These are phyloP conservation scores for Iberis pinnata DNA, from an alignment of 345 rosid genomes.

Conservation along the genomic window DNA sequence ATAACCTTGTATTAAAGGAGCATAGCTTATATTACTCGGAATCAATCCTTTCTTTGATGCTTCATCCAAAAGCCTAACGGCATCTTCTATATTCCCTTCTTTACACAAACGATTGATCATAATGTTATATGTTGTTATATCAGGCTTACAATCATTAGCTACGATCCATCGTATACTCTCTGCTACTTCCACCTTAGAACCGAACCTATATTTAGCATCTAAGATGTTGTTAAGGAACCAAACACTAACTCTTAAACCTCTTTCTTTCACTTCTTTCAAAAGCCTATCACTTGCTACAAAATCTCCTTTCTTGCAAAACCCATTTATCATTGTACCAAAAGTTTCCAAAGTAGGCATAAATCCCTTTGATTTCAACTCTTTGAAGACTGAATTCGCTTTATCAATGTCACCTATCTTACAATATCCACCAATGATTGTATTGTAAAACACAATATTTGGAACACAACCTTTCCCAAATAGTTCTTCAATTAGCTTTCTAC, in stretches of 20 bases:
- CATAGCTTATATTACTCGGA: slow-evolving; percentile 45
- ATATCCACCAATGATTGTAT: slow-evolving; percentile 64
- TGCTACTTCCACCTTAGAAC: slow-evolving; percentile 29
- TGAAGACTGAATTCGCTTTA: slow-evolving; percentile 42
- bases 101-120: slow-evolving; percentile 53
- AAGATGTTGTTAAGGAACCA: slow-evolving; percentile 47
- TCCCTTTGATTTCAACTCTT: slow-evolving; percentile 58
- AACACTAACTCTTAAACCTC: slow-evolving; percentile 44
- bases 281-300: slow-evolving; percentile 47
- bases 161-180: slow-evolving; percentile 47
- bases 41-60: slow-evolving; percentile 45
- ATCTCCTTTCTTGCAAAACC: slow-evolving; percentile 54
- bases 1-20: slow-evolving; percentile 52
- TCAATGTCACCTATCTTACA: slow-evolving; percentile 42
- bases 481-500: slow-evolving; percentile 53
- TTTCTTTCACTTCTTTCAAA: slow-evolving; percentile 58
- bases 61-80: slow-evolving; percentile 49
- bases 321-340: slow-evolving; percentile 54
- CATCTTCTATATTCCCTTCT: slow-evolving; percentile 46
- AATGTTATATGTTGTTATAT: slow-evolving; percentile 56
- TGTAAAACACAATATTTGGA: slow-evolving; percentile 74
- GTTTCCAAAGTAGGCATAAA: slow-evolving; percentile 61
- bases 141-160: slow-evolving; percentile 54
- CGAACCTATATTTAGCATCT: slow-evolving; percentile 52
- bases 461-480: slow-evolving; percentile 72